These are phyloP conservation scores for Xylariaceae sp. DNA, from an alignment of 2,329 filamentous ascomycete genomes.

Conservation along the genomic window DNA sequence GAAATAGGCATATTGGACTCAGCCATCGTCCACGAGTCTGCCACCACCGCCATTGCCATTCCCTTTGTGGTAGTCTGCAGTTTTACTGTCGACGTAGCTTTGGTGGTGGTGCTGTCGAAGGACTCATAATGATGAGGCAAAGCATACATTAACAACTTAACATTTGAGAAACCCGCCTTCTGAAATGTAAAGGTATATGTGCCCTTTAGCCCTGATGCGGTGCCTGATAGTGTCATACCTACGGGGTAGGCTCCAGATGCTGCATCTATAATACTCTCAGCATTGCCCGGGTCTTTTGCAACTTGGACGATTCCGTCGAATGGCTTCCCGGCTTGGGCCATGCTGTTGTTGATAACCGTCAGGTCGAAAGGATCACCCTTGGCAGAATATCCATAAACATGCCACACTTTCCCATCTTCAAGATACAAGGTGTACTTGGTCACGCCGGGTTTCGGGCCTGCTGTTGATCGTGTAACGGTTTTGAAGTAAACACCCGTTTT, in stretches of 20 bases:
- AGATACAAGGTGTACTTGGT: constrained; percentile 78
- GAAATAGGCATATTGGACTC: constrained; percentile 74
- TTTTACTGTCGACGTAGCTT: constrained; percentile 59
- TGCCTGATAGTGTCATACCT: constrained; percentile 68
- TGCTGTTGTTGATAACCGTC: constrained; percentile 67
- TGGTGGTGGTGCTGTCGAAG: constrained; percentile 65
- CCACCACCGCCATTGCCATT: constrained; percentile 72
- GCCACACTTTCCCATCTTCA: constrained; percentile 76
- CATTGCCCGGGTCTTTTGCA: constrained; percentile 72
- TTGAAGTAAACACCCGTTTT: constrained; percentile 78
- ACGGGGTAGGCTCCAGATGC: constrained; percentile 78
- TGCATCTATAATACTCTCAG: constrained; percentile 74
- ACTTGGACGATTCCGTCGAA: constrained; percentile 85
- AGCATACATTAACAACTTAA: constrained; percentile 80
- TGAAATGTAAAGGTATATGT: constrained; percentile 75
- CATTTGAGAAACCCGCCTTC: constrained; percentile 68
- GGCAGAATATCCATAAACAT: constrained; percentile 74
- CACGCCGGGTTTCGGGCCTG: constrained; percentile 66
- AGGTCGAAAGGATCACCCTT: constrained; percentile 69
- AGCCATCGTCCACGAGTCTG: constrained; percentile 76
- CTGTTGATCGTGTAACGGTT: constrained; percentile 63
- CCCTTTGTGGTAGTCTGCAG: constrained; percentile 89
- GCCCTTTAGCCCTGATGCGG: constrained; percentile 63
- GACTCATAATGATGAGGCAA: constrained; percentile 84
- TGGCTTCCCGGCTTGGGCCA: constrained; percentile 66